Evolutionary conservation across 2,329 filamentous ascomycete genomes (phyloP), one percentile per base, ranked within the genome.

Genomic region (Corynespora cassiicola): DNA sequence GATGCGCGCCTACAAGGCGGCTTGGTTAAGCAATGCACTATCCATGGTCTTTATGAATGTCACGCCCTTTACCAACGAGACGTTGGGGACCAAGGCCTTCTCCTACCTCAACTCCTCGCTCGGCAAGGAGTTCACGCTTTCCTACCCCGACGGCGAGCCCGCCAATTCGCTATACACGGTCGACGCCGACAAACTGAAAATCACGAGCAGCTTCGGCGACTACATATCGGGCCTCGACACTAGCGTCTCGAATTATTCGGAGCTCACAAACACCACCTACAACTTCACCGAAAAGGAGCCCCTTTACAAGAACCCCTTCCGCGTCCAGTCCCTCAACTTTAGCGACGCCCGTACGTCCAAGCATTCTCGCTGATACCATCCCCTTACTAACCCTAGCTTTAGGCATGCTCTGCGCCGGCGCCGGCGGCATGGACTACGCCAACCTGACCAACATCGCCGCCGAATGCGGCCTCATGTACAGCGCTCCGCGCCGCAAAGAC

Each of bases 401-500:
- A 36, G 34, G n/a, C 9, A 24, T 22, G 10, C 6, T 60, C 8
- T 74, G 69, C 45, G 38, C 52, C 11, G 70, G 68, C 5, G 54
- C 61, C 5, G 54, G 54, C 7, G 28, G 35, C 1, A 29, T 12
- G 5, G 68, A 72, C 36, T 32, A 49, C 2, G 68, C 69, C 3
- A 75, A 75, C 49, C 66, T 74, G 17, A 71, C 66, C 14, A 75
- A 72, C 42, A 68, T 74, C 5, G 61, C 57, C 16, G 61, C 71
- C 4, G 45, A 34, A 7, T 77, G 73, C 34, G 71, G 69, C 3
- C 42, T 74, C 2, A 47, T 78, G 1, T 62, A 65, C 5, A 74
- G 73, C 0, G 66, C 67, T 0, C 65, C 75, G 0, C 52, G 50
- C 11, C 63, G 69, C 7, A 40, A 51, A 1, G 70, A 74, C 27